phyloP scores from a whole-genome alignment of 345 rosid species.

The Lagerstroemia speciosa region DNA sequence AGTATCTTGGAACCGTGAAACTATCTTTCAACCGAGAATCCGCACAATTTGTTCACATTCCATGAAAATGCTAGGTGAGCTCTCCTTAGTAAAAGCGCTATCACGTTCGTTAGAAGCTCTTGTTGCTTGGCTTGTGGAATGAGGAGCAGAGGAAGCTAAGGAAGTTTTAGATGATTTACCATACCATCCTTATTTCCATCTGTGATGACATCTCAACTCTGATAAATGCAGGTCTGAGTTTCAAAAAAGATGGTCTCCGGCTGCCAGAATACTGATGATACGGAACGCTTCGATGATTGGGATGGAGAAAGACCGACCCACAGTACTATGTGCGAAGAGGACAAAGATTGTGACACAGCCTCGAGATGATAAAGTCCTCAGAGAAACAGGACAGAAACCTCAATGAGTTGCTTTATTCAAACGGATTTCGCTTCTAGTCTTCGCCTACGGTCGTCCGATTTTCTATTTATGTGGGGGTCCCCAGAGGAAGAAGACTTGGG shows the following conservation, averaged over 20 bases:
- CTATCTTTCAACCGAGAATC: conserved; percentile 66
- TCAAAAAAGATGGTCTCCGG: conserved; percentile 79
- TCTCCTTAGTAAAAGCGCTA: neutral
- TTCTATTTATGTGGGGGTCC: conserved; percentile 50
- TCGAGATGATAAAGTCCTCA: conserved; percentile 56
- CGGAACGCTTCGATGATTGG: conserved; percentile 19
- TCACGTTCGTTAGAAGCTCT: neutral
- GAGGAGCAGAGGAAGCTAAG: neutral
- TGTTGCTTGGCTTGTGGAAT: neutral
- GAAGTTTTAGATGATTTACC: neutral
- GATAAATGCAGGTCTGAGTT: conserved; percentile 62
- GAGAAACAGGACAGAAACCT: conserved; percentile 62
- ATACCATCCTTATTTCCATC: neutral
- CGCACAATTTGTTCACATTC: conserved; percentile 74
- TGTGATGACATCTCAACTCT: conserved; percentile 2
- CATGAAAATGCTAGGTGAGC: conserved; percentile 54
- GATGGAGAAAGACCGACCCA: conserved; percentile 21
- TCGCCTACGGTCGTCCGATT: neutral
- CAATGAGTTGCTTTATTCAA: neutral
- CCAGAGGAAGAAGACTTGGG: conserved; percentile 48
- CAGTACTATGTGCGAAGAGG: conserved; percentile 6
- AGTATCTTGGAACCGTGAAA: conserved; percentile 46
- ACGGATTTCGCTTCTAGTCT: neutral
- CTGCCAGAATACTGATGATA: conserved; percentile 32
- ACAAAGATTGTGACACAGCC: conserved; percentile 31